Evolutionary conservation across 2,329 filamentous ascomycete species (phyloP).

Genomic region (Fusarium equiseti): DNA sequence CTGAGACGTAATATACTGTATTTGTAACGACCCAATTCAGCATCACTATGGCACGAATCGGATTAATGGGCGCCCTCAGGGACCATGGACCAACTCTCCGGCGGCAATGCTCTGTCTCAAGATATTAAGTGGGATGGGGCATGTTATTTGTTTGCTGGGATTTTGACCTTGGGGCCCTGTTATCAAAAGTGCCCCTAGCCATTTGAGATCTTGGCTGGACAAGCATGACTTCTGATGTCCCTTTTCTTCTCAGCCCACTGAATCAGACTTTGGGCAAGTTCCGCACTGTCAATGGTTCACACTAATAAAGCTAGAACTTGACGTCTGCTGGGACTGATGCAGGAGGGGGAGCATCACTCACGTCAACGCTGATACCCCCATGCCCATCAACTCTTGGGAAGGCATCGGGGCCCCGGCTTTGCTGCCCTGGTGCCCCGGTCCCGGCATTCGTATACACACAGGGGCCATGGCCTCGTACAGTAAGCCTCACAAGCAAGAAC

Average conservation of each 20-base stretch:
- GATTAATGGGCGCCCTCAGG: constrained; percentile 10
- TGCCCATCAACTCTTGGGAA: constrained; percentile 26
- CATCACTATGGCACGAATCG: constrained; percentile 17
- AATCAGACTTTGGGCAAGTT: constrained; percentile 21
- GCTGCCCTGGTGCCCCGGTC: constrained; percentile 32
- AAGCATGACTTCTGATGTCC: constrained; percentile 5
- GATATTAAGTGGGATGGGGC: constrained; percentile 14
- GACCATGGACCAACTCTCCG: constrained; percentile 13
- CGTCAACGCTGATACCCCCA: constrained; percentile 15
- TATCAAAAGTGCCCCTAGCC: constrained; percentile 23
- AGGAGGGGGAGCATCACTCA: constrained; percentile 26
- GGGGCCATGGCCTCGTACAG: constrained; percentile 35
- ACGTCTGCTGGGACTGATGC: constrained; percentile 23
- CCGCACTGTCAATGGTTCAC: constrained; percentile 29
- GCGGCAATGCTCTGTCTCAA: constrained; percentile 7
- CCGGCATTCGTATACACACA: constrained; percentile 39
- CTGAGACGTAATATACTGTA: constrained; percentile 31
- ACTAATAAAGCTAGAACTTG: constrained; percentile 16
- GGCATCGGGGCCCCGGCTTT: constrained; percentile 35
- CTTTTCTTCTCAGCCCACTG: background rate
- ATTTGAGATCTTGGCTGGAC: constrained; percentile 11
- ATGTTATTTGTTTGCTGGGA: constrained; percentile 11
- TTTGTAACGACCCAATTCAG: constrained; percentile 32
- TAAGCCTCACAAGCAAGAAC: constrained; percentile 33
- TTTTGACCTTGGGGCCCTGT: constrained; percentile 14